phyloP scores from a whole-genome alignment of 805 yeast species.

The Kazachstania kunashirensis region DNA sequence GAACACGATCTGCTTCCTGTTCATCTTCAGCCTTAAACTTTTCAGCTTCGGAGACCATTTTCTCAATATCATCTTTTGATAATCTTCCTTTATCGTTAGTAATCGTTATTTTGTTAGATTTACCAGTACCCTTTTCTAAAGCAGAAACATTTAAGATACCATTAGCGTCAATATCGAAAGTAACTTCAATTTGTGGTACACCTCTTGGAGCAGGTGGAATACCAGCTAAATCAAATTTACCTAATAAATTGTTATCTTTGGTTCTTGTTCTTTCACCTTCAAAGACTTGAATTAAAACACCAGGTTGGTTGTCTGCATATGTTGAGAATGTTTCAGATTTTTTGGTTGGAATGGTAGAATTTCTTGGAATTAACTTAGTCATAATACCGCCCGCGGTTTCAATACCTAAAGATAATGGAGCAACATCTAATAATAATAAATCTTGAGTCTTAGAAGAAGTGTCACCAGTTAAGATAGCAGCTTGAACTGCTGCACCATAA shows the following conservation, averaged over 20 bases:
- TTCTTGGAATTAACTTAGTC: constrained; percentile 95
- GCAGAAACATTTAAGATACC: constrained; percentile 96
- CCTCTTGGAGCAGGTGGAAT: constrained; percentile 99
- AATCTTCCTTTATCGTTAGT: constrained; percentile 98
- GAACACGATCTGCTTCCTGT: constrained; percentile 85
- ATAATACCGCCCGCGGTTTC: constrained; percentile 99
- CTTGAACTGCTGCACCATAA: constrained; percentile 98
- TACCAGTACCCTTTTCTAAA: constrained; percentile 97
- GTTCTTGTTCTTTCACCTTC: constrained; percentile 98
- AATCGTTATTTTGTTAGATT: constrained; percentile 91
- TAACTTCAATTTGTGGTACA: constrained; percentile 95
- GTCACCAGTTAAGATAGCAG: constrained; percentile 93
- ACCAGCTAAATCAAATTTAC: constrained; percentile 93
- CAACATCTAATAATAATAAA: constrained; percentile 87
- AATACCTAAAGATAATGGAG: constrained; percentile 94
- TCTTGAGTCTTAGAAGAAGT: constrained; percentile 94
- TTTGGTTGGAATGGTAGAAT: constrained; percentile 95
- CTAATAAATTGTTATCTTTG: constrained; percentile 90
- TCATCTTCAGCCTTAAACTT: constrained; percentile 96
- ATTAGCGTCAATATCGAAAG: constrained; percentile 93
- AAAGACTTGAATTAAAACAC: constrained; percentile 92
- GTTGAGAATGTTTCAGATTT: constrained; percentile 95
- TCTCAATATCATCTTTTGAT: constrained; percentile 94
- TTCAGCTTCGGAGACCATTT: constrained; percentile 97
- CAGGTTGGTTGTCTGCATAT: constrained; percentile 96